Evolutionary conservation across 2,329 filamentous ascomycete genomes (phyloP).

Genomic region (Pezicula carpinea): DNA sequence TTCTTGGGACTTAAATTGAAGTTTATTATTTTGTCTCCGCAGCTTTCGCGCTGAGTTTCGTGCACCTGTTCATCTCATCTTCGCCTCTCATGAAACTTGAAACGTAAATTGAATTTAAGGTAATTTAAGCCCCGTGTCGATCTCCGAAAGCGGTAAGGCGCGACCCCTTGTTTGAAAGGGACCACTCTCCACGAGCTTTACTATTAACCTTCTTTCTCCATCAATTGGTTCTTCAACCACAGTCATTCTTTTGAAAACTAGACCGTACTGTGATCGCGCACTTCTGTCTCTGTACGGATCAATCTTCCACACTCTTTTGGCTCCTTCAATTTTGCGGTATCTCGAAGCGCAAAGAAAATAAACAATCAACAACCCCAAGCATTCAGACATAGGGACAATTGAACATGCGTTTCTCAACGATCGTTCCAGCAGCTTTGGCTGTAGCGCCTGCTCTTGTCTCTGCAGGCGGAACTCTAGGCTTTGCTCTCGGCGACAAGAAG

Average conservation of each 20-base stretch:
- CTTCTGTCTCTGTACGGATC: slow-evolving; percentile 13
- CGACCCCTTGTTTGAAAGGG: background rate
- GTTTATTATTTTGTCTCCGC: too few species aligned
- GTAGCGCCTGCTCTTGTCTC: slow-evolving; percentile 43
- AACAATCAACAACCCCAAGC: slow-evolving; percentile 3
- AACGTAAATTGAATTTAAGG: background rate
- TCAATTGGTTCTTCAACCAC: background rate
- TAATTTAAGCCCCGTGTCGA: too few species aligned
- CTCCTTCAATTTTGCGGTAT: slow-evolving; percentile 2
- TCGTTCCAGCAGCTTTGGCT: slow-evolving; percentile 17
- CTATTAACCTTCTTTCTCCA: background rate
- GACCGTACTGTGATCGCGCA: slow-evolving; percentile 4
- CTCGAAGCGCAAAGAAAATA: background rate
- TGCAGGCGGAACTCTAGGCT: slow-evolving; percentile 54
- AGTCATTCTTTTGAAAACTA: background rate
- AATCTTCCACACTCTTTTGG: slow-evolving; percentile 6
- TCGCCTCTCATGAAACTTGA: background rate
- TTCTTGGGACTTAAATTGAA: too few species aligned
- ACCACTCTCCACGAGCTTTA: background rate
- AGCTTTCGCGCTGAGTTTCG: too few species aligned
- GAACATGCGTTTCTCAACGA: slow-evolving; percentile 10
- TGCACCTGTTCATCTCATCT: background rate
- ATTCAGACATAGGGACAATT: background rate
- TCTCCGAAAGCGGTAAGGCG: too few species aligned
- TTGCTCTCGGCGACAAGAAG: slow-evolving; percentile 62